Base-by-base conservation (phyloP, 1,284 basidiomycete genomes). In the Paramarasmius palmivorus region DNA sequence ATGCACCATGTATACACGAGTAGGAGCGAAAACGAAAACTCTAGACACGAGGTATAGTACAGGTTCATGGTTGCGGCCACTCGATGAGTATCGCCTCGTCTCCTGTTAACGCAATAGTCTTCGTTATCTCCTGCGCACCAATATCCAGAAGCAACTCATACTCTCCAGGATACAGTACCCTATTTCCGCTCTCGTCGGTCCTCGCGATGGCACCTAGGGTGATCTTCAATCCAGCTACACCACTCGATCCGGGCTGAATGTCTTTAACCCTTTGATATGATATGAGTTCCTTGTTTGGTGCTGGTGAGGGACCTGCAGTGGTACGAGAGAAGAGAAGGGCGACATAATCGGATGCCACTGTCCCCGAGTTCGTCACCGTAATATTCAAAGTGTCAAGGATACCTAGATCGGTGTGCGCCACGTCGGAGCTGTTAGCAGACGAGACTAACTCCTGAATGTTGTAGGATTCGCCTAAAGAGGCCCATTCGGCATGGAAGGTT, bases 271-370 rank as follows among this genome's bases (percentile, higher is more conserved):
- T 76, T 15, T 71, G 68, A 62, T 82, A 84, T 3, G 74, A 67
- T 7, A 81, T 69, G 41, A 83, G 76, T 57, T 73, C 65, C 65
- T 83, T 82, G 53, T 77, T 77, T 20, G 80, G 80, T 46, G 71
- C 71, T 2, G 81, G 81, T 20, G 73, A 63, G 1, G 80, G 79
- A 1, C 81, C 81, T 22, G 70, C 74, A 22, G 69, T 70, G 26
- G 76, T 73, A 53, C 71, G 76, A 53, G 76, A 63, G 64, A 83
- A 83, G 9, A 82, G 66, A 42, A 83, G 70, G n/a, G 77, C 74
- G 35, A 80, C 78, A 58, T 79, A 83, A 65, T 84, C 81, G 3
- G 80, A 83, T 1, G 73, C 64, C n/a, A 69, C 64, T 37, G 67
- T 68, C 19, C 81, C 81, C 0, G 73, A 75, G 65, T 83, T 84